Base-by-base conservation (phyloP, 2,329 filamentous ascomycete genomes). In the Grosmannia penicillata region DNA sequence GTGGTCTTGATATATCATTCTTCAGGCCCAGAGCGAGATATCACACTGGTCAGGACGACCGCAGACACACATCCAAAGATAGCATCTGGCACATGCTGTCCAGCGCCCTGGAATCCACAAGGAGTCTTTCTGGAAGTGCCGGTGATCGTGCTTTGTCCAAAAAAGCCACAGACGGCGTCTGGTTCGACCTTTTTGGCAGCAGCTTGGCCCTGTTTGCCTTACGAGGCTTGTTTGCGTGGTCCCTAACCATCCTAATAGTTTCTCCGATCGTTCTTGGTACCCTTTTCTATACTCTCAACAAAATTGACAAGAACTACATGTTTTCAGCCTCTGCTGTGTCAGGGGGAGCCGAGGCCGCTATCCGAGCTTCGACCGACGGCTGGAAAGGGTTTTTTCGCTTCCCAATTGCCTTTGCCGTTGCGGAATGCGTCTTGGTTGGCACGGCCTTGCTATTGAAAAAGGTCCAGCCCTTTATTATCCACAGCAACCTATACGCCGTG, bases 41-140 rank as follows among this genome's bases (percentile, higher is more conserved):
- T 51, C 91, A 98, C 54, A 96, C 89, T 0, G 72, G 84, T 43
- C 76, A 94, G 52, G 91, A 98, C 54, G 84, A 93, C 53, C 68
- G 78, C 3, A 74, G 73, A 28, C 85, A 95, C 56, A 81, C 86
- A 0, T 81, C 75, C n/a, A 57, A 58, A 42, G 60, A 62, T 33
- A 77, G 72, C 45, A 58, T 96, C 17, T 96, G 87, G 87, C 87
- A 96, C 56, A 96, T 98, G 91, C 66, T 98, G 27, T 93, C 84
- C 27, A 78, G 78, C 13, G 76, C 86, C 6, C 60, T 95, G 19
- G 72, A 77, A 7, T 91, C 87, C 0, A 75, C 83, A 18, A 68
- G 78, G 49, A 67, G 67, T 2, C 65, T 96, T 31, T 78, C 84
- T 0, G 71, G 74, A 13, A 74, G 84, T 47, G 75, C 70, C 1